Conservation (phyloP, 176 grass and related monocot species). For the Puccinellia tenuiflora region DNA sequence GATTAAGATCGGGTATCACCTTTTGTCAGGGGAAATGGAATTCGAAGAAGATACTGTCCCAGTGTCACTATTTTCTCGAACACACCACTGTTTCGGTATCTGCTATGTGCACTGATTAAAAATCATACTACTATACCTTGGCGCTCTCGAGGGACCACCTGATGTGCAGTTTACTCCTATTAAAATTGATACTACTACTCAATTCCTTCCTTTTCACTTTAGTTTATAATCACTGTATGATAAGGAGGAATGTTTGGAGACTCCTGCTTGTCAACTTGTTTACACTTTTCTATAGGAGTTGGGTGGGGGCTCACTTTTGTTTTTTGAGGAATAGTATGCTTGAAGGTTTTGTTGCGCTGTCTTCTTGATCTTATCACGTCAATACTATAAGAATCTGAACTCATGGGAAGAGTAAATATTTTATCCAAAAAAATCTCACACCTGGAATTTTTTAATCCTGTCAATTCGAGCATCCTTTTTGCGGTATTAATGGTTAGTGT, state of each 20-base stretch:
- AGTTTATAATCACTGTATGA: background rate
- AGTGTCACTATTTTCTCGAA: background rate
- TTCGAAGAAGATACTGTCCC: background rate
- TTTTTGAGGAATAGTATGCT: background rate
- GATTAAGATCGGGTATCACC: background rate
- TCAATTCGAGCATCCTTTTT: constrained; percentile 15
- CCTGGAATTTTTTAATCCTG: background rate
- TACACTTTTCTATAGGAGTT: background rate
- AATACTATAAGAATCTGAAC: constrained; percentile 12
- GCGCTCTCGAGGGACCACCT: background rate
- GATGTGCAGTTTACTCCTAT: background rate
- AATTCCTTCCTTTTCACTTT: background rate
- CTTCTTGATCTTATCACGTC: background rate
- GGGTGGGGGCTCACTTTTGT: background rate
- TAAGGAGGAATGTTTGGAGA: constrained; percentile 9
- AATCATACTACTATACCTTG: background rate
- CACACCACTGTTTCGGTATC: background rate
- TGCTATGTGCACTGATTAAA: background rate
- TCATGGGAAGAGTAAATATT: constrained; percentile 18
- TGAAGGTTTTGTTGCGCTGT: background rate
- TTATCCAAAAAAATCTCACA: background rate
- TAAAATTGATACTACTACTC: too few relatives aligned
- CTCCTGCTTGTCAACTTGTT: constrained; percentile 19
- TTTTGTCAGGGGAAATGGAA: background rate
- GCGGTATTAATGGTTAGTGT: constrained; percentile 5